Base-by-base conservation (phyloP, 1,284 basidiomycete genomes). In the Volvariella surrecta region DNA sequence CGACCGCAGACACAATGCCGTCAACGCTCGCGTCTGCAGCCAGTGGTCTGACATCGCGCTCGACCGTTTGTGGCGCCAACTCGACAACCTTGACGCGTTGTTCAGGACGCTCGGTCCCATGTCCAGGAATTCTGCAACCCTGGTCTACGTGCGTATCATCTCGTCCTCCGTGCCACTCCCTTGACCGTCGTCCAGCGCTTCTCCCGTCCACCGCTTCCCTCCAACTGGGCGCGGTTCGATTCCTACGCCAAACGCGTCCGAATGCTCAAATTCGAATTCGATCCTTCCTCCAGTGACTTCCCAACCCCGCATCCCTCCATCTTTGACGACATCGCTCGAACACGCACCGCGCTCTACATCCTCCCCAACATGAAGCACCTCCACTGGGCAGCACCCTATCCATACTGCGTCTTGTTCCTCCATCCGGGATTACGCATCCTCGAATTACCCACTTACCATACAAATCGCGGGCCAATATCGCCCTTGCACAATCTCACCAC, bases 181-280 rank as follows among this genome's bases (percentile, higher is more conserved):
- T 30, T 20, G 43, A 4, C 32, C n/a, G 24, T n/a, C 41, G 28
- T 28, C 4, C 28, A 65, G 63, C 50, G 45, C 16, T 81, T 82
- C 48, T 50, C 52, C 6, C 57, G 66, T 2, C 56, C 61, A 0
- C 67, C 75, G 19, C 66, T 72, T 22, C 63, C 73, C 2, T 61
- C 54, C 17, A 73, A 79, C 56, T 83, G 80, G 81, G 56, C 58
- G 16, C 63, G 69, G 11, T 79, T 82, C 53, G 61, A 68, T 43
- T 64, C 61, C 24, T 82, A 81, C 50, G 69, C 69, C 16, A 56
- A 62, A 18, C 74, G 78, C 19, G 72, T 83, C 13, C 70, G 79
- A 8, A 16, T 53, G 48, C 28, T 65, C 62, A 45, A 39, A 47
- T 7, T 45, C 45, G 44, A n/a, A 32, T 24, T 40, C 16, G 32